phyloP scores from a whole-genome alignment of 805 yeast genomes.

The Kodamaea leandrae region DNA sequence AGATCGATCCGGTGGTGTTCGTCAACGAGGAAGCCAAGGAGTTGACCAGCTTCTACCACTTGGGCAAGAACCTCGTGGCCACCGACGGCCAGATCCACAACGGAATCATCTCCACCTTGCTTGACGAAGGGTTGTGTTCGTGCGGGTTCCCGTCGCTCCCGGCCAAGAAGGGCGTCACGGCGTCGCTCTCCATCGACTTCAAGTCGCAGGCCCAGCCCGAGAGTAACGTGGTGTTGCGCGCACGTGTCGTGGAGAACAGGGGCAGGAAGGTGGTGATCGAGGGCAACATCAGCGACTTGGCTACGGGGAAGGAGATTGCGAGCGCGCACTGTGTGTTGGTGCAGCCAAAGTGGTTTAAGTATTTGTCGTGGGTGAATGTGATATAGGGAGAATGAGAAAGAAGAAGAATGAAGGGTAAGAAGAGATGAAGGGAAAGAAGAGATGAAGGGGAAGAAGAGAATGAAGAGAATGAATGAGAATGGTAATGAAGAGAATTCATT shows the following conservation, averaged over 20 bases:
- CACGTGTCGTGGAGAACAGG: conserved; percentile 59
- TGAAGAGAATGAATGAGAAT: not conserved
- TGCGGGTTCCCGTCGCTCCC: conserved; percentile 87
- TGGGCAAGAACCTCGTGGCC: conserved; percentile 66
- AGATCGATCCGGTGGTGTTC: conserved; percentile 74
- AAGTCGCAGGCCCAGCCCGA: conserved; percentile 60
- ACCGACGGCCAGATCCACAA: conserved; percentile 75
- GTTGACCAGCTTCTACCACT: conserved; percentile 62
- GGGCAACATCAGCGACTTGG: conserved; percentile 59
- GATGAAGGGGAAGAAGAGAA: no score
- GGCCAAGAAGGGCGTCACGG: conserved; percentile 84
- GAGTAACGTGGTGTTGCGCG: conserved; percentile 62
- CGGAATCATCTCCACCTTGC: conserved; percentile 71
- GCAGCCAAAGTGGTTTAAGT: conserved; percentile 87
- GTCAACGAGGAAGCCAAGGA: conserved; percentile 49
- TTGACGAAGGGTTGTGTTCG: conserved; percentile 82
- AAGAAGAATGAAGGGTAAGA: not conserved
- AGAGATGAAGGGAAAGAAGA: no score
- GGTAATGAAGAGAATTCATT: no score
- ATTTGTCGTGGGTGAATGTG: conserved; percentile 44
- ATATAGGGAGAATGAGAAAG: not conserved
- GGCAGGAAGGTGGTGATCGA: conserved; percentile 82
- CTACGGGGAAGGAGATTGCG: conserved; percentile 42
- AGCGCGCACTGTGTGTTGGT: conserved; percentile 69
- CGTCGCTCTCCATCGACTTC: conserved; percentile 65